A percentile compares a stretch with the other conserved stretches of the same genome.
Evolutionary conservation across 306 rosid species (phyloP).

Genomic region (Herpetospermum pedunculosum): DNA sequence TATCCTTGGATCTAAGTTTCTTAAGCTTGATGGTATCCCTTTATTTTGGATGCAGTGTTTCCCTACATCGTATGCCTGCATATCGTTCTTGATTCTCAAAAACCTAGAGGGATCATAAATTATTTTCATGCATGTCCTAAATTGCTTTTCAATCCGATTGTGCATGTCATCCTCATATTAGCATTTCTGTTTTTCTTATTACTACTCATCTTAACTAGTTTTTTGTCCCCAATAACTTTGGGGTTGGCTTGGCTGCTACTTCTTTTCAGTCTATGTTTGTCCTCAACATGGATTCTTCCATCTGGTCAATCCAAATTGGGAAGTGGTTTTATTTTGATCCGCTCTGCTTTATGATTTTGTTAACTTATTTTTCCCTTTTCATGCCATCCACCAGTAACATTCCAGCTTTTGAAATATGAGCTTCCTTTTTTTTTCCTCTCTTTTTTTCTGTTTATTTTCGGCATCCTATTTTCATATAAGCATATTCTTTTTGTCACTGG

Average conservation of each 20-base stretch:
- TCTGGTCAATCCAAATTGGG: neutral
- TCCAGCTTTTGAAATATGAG: neutral
- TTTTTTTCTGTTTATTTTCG: neutral
- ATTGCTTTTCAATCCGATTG: neutral
- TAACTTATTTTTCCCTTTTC: neutral
- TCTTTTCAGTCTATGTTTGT: neutral
- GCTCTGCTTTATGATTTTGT: neutral
- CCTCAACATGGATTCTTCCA: neutral
- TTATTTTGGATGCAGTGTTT: neutral
- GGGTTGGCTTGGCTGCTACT: neutral
- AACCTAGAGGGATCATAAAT: neutral
- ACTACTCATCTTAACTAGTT: neutral
- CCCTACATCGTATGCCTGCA: neutral
- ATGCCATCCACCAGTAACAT: neutral
- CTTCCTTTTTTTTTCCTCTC: neutral
- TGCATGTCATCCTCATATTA: neutral
- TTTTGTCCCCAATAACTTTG: neutral
- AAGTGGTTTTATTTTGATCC: neutral
- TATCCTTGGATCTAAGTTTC: slow-evolving; percentile 73
- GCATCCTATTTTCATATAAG: neutral
- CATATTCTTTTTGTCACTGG: neutral
- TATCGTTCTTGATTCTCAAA: neutral
- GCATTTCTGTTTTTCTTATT: neutral
- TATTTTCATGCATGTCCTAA: neutral
- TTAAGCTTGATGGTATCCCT: slow-evolving; percentile 73